Evolutionary conservation across 75 land plant genomes (phyloP).

Genomic region (Selaginella moellendorffii): DNA sequence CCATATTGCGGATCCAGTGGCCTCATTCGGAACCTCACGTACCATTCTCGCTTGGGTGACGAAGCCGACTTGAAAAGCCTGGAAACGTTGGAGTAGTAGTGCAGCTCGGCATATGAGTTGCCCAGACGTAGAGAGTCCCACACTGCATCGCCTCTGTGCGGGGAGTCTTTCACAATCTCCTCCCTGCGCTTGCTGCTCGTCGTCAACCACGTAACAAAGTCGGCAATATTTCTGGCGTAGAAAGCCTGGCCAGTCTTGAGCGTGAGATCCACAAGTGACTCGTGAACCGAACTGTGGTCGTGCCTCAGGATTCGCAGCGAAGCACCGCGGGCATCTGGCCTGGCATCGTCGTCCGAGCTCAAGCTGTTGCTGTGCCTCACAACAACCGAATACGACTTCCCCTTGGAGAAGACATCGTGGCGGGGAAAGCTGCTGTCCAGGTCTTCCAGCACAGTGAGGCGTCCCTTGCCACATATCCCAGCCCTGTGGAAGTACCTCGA

Average conservation of each 20-base stretch:
- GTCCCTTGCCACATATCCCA: conserved; percentile 35
- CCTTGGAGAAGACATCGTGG: conserved; percentile 31
- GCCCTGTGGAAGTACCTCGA: conserved; percentile 44
- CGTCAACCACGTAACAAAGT: conserved; percentile 33
- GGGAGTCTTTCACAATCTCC: conserved; percentile 30
- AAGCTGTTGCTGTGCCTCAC: conserved; percentile 47
- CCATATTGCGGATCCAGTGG: conserved; percentile 30
- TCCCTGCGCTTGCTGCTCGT: conserved; percentile 15
- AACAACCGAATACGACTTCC: conserved; percentile 24
- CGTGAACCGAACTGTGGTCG: too few relatives aligned
- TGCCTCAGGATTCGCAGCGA: conserved; percentile 28
- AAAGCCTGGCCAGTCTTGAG: conserved; percentile 49
- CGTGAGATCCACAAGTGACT: conserved; percentile 38
- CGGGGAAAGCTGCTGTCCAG: conserved; percentile 22
- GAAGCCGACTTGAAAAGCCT: conserved; percentile 33
- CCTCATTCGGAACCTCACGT: conserved; percentile 37
- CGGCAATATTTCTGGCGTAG: conserved; percentile 37
- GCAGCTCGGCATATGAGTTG: conserved; percentile 35
- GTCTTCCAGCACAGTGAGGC: conserved; percentile 21
- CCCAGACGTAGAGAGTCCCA: conserved; percentile 39
- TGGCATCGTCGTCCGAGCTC: conserved; percentile 39
- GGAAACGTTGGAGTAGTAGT: conserved; percentile 47
- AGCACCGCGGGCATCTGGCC: conserved; percentile 29
- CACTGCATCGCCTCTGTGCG: conserved; percentile 42
- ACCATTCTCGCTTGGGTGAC: conserved; percentile 21